Conservation (phyloP, 257 asterid species). For the Nicotiana obtusifolia region DNA sequence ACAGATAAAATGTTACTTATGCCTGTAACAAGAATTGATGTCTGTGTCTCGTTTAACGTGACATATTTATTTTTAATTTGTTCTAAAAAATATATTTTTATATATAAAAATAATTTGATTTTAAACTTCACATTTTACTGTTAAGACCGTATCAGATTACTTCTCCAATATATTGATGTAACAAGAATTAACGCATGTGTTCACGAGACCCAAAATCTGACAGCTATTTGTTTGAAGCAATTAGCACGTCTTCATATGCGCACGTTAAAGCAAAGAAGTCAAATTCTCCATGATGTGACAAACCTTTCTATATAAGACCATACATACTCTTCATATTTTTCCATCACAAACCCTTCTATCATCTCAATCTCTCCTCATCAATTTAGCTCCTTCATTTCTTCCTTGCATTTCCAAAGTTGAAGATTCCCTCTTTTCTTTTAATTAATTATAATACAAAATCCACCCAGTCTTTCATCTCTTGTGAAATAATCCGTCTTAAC, state of each 20-base stretch:
- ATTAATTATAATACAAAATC: too few species aligned
- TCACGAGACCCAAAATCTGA: constrained; percentile 3
- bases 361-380: not conserved
- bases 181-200: constrained; percentile 22
- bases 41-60: too few species aligned
- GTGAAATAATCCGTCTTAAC: too few species aligned
- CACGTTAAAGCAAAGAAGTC: not conserved
- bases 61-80: too few species aligned
- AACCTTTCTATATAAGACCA: constrained; percentile 30
- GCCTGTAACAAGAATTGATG: too few species aligned
- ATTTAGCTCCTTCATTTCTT: not conserved
- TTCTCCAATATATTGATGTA: constrained; percentile 13
- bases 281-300: constrained; percentile 14
- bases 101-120: too few species aligned
- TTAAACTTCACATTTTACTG: too few species aligned
- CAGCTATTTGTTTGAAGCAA: not conserved
- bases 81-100: too few species aligned
- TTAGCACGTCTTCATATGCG: not conserved
- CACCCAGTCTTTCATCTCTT: too few species aligned
- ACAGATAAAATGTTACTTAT: too few species aligned
- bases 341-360: not conserved
- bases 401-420: not conserved
- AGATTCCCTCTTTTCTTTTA: too few species aligned
- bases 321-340: constrained; percentile 7
- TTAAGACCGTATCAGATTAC: not conserved